Evolutionary conservation across 495 filamentous ascomycete genomes (phyloP), one percentile per base, ranked within the genome.

Genomic region (Podospora tetraspora): DNA sequence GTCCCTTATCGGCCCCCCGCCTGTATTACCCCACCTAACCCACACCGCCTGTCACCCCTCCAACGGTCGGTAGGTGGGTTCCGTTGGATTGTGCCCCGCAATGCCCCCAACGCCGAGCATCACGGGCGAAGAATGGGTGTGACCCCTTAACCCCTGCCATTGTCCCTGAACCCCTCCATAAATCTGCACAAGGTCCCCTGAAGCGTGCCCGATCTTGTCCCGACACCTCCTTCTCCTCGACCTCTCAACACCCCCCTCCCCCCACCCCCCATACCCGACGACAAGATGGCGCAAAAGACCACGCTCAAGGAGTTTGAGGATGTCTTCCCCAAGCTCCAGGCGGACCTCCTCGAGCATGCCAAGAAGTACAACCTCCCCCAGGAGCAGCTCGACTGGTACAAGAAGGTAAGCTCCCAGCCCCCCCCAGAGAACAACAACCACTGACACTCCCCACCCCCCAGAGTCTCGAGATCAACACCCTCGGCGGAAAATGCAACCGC

Each of bases 401-500:
- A 91, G 78, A 86, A 91, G 81, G 95, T 97, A 77, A 69, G 73
- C 30, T 24, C 62, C 34, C 34, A 32, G 43, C 34, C 16, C 58
- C 57, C 32, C n/a, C 32, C n/a, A 63, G 21, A 21, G n/a, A 34
- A 24, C 27, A 34, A 24, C 27, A 30, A 37, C 11, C 66, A 37
- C 67, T 76, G 62, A 72, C 56, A 57, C 72, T 58, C 72, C 58
- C 66, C n/a, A n/a, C 43, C 21, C 29, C 63, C 68, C 76, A 96
- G 93, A 86, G 84, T 61, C 85, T 98, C 70, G 83, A 91, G 71
- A 85, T 88, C 84, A 99, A 99, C 79, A 86, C 91, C 19, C 81
- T 94, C 61, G 96, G 96, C 74, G 95, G 95, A 74, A 99, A 99
- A 86, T 94, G 92, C 84, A 99, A 98, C 83, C 92, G 95, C 71